Evolutionary conservation across 23 red algal genomes (phyloP), one percentile per base, ranked within the genome.

Genomic region (Agarophyton chilense): DNA sequence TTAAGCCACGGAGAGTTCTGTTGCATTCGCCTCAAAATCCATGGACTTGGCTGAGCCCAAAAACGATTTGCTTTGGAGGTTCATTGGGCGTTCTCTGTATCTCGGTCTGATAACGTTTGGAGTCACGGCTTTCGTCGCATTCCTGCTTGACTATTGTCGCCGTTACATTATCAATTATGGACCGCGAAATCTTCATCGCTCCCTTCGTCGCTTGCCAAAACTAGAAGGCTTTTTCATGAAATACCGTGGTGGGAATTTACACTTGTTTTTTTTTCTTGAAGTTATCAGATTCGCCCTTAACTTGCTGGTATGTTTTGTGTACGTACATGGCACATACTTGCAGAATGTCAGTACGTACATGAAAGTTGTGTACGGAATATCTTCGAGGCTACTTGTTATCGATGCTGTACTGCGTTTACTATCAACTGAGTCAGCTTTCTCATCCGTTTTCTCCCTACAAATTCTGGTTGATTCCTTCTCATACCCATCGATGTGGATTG

Each of bases 311-410:
- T 84, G 79, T 46, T 52, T 79, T 54, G 16, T 86, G 0, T 94
- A 94, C 61, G 78, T 94, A 43, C 43, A 86, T 31, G 91, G 79
- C 10, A 94, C 91, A 17, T 94, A 94, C 50, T 40, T 26, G 28
- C 91, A 81, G 26, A 79, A 68, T 26, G 80, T 94, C 21, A 21
- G 39, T 21, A 33, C 25, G 21, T 94, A 79, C 73, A 80, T 81
- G 52, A 51, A 42, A 14, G 61, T 86, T 24, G 52, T 94, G 52
- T 78, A 86, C 35, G 28, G 50, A 54, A 66, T 94, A 44, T 49
- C 44, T 25, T 72, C 72, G 2, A 12, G 18, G 21, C 39, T 94
- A n/a, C 58, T 94, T 53, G 1, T 70, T 28, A 36, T 52, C 26
- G 91, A 94, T 64, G 49, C 87, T 49, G 22, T 94, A 38, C 26